Conservation (phyloP, 2,329 filamentous ascomycete genomes). For the Fusarium oligoseptatum region DNA sequence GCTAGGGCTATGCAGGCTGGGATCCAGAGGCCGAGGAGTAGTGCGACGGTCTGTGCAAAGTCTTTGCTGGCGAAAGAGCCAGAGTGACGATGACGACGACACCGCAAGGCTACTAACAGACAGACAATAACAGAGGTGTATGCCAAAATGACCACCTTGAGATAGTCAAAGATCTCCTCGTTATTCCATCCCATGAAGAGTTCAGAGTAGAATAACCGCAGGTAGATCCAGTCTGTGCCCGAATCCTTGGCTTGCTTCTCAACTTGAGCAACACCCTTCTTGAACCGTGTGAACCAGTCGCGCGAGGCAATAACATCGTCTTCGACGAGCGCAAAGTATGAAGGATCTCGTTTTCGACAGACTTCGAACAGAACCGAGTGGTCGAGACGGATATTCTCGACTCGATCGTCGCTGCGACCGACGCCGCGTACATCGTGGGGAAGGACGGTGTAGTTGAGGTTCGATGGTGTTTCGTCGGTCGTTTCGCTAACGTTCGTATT, state of each 20-base stretch:
- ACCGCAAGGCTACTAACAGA: constrained; percentile 22
- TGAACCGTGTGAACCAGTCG: constrained; percentile 51
- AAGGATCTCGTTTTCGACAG: constrained; percentile 46
- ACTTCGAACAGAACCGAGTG: constrained; percentile 51
- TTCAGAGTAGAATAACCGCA: constrained; percentile 56
- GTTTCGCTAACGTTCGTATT: background rate
- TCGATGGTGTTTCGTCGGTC: constrained; percentile 10
- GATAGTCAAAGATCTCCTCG: constrained; percentile 51
- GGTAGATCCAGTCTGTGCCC: constrained; percentile 51
- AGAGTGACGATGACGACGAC: constrained; percentile 18
- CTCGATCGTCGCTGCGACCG: constrained; percentile 46
- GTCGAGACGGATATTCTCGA: constrained; percentile 52
- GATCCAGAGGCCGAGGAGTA: constrained; percentile 48
- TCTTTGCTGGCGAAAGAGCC: constrained; percentile 25
- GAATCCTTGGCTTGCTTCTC: constrained; percentile 39
- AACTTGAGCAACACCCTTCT: constrained; percentile 46
- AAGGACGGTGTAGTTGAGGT: constrained; percentile 28
- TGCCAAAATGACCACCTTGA: constrained; percentile 42
- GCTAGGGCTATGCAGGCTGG: constrained; percentile 50
- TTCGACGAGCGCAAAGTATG: constrained; percentile 55
- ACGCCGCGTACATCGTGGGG: constrained; percentile 41
- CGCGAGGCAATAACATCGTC: constrained; percentile 54
- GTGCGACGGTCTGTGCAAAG: constrained; percentile 43
- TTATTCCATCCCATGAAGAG: constrained; percentile 55
- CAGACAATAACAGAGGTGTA: constrained; percentile 42